Evolutionary conservation across 2,329 filamentous ascomycete species (phyloP).

Genomic region (Trichoderma sp.): DNA sequence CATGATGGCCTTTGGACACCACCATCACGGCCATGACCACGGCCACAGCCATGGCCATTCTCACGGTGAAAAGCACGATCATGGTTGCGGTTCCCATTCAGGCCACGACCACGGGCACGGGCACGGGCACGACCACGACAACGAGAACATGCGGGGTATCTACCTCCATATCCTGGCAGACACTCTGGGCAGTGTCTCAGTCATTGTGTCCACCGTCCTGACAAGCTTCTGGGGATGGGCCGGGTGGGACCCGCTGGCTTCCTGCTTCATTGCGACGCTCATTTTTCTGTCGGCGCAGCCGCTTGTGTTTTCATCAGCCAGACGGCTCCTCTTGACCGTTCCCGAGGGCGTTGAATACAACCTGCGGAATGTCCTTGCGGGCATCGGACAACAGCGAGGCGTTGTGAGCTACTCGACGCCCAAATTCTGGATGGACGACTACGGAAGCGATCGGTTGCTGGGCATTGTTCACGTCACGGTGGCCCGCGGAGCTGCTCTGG

Average conservation of each 20-base stretch:
- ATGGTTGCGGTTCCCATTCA: slow-evolving; percentile 31
- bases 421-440: slow-evolving; percentile 89
- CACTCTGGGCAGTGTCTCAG: slow-evolving; percentile 89
- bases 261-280: slow-evolving; percentile 87
- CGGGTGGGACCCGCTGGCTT: slow-evolving; percentile 92
- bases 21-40: slow-evolving; percentile 50
- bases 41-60: slow-evolving; percentile 46
- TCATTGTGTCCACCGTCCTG: slow-evolving; percentile 86
- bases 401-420: slow-evolving; percentile 85
- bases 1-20: slow-evolving; percentile 79
- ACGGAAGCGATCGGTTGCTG: slow-evolving; percentile 60
- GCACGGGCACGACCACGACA: slow-evolving; percentile 62
- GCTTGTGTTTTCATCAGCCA: slow-evolving; percentile 81
- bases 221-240: slow-evolving; percentile 89
- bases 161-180: slow-evolving; percentile 95
- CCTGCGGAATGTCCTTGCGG: slow-evolving; percentile 81
- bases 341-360: slow-evolving; percentile 85
- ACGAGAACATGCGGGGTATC: slow-evolving; percentile 98
- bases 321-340: slow-evolving; percentile 79
- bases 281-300: slow-evolving; percentile 93
- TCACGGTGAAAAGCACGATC: slow-evolving; percentile 46
- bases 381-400: slow-evolving; percentile 78
- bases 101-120: slow-evolving; percentile 38
- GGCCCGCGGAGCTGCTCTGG: slow-evolving; percentile 68
- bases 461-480: slow-evolving; percentile 88